Base-by-base conservation (phyloP, 306 rosid species). In the Mucuna pruriens region DNA sequence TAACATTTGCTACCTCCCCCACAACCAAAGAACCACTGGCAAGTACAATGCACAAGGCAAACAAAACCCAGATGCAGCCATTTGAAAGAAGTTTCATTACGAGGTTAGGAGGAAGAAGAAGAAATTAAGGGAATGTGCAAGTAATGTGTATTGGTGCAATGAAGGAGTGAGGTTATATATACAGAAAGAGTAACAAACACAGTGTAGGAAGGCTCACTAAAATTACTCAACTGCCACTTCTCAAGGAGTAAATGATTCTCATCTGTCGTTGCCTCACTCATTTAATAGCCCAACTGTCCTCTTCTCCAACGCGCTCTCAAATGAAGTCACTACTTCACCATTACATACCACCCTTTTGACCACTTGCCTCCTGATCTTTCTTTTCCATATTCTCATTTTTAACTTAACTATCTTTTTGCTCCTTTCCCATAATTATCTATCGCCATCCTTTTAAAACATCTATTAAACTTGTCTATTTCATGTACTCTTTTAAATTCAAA, bases 281-380 rank as follows among this genome's bases (percentile, higher is more conserved):
- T 76, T 76, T 85, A 85, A 76, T 80, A 38, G 12, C 29, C 19
- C 88, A 85, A 63, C 88, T 75, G 85, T 23, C 82, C 80, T 71
- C 71, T 1, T 23, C 69, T 39, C 23, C 75, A 29, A 25, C 82
- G 22, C 68, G 10, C 57, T 23, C 71, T 76, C 9, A 29, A 62
- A 44, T 62, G 17, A 34, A 65, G 8, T 68, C 72, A 42, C 42
- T 45, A 13, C 31, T 60, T 74, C 49, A 9, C 1, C 1, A 19
- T 42, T 1, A 2, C 52, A 36, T 4, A 7, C 2, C 42, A 40
- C 7, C 1, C n/a, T 23, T 82, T 66, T 74, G 76, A 74, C 85
- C 72, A 34, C 10, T 34, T 40, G 3, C 0, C n/a, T 12, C 4
- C n/a, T 4, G 8, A n/a, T 63, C 4, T 4, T 23, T 22, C 1